A percentile compares a stretch with the other conserved stretches of the same genome.
phyloP scores from a whole-genome alignment of 257 asterid genomes.

The Knoxia roxburghii region DNA sequence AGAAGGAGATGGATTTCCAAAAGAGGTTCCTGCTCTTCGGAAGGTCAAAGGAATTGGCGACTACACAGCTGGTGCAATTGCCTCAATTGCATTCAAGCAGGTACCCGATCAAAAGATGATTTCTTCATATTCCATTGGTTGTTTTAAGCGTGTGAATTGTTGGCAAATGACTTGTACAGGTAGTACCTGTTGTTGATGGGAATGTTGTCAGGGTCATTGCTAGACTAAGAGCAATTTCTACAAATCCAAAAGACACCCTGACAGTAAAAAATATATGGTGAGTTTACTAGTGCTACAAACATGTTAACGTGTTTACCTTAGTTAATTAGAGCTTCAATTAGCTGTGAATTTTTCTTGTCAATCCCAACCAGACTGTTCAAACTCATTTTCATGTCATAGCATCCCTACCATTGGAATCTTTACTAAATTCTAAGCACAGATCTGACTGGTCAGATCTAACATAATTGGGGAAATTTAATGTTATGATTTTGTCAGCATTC shows the following conservation, averaged over 20 bases:
- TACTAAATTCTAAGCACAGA: background rate
- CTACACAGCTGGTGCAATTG: constrained; percentile 96
- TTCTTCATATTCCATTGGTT: constrained; percentile 3
- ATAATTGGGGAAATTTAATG: background rate
- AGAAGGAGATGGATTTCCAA: constrained; percentile 72
- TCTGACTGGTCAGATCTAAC: background rate
- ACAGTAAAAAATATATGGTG: constrained; percentile 83
- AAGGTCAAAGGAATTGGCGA: constrained; percentile 83
- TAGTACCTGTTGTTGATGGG: constrained; percentile 96
- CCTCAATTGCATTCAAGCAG: constrained; percentile 90
- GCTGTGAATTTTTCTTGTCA: background rate
- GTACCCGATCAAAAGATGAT: constrained; percentile 30
- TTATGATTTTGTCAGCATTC: background rate
- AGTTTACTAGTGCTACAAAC: constrained; percentile 11
- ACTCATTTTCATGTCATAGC: background rate
- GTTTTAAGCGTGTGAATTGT: constrained; percentile 13
- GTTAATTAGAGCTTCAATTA: background rate
- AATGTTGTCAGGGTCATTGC: constrained; percentile 85
- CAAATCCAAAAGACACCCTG: constrained; percentile 62
- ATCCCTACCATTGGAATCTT: background rate
- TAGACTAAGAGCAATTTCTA: constrained; percentile 79
- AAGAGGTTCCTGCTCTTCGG: constrained; percentile 69
- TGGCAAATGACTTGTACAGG: constrained; percentile 38
- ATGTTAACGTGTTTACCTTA: background rate
- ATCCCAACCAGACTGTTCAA: background rate